phyloP scores from a whole-genome alignment of 2,329 filamentous ascomycete genomes.

The Lanzia echinophila region DNA sequence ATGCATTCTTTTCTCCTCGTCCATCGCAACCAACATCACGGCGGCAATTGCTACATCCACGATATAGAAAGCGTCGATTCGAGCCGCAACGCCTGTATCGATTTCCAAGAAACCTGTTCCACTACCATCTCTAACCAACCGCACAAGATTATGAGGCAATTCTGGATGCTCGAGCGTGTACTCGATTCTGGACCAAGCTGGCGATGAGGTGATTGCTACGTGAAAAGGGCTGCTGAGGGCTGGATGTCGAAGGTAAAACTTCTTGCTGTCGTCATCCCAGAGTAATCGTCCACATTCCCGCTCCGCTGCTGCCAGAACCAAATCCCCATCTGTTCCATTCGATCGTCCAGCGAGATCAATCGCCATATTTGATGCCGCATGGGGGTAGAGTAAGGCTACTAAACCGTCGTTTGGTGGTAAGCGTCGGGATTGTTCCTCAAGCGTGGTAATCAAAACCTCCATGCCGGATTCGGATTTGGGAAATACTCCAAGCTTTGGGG shows the following conservation, averaged over 20 bases:
- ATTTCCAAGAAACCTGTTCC: slow-evolving; percentile 55
- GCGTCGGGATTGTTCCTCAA: slow-evolving; percentile 48
- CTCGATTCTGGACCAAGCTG: slow-evolving; percentile 54
- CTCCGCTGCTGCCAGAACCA: slow-evolving; percentile 57
- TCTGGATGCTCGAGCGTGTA: slow-evolving; percentile 61
- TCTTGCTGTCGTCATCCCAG: slow-evolving; percentile 58
- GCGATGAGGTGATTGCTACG: slow-evolving; percentile 50
- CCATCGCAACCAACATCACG: slow-evolving; percentile 50
- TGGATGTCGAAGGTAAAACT: slow-evolving; percentile 57
- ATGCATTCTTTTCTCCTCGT: slow-evolving; percentile 46
- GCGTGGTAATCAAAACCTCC: slow-evolving; percentile 50
- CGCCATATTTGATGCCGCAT: slow-evolving; percentile 55
- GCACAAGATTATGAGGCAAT: slow-evolving; percentile 52
- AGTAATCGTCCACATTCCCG: slow-evolving; percentile 63
- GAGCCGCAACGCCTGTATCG: slow-evolving; percentile 50
- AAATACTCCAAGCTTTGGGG: slow-evolving; percentile 16
- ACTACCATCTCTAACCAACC: slow-evolving; percentile 53
- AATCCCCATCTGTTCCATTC: slow-evolving; percentile 47
- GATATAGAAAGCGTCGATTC: slow-evolving; percentile 55
- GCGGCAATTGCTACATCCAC: slow-evolving; percentile 56
- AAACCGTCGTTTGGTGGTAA: slow-evolving; percentile 54
- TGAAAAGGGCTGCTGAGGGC: slow-evolving; percentile 57
- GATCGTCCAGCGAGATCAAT: slow-evolving; percentile 39
- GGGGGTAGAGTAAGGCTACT: slow-evolving; percentile 63
- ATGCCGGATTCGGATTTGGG: slow-evolving; percentile 21